A percentile compares a stretch with the other conserved stretches of the same genome.
Evolutionary conservation across 805 yeast species (phyloP).

Genomic region (Kodamaea hsintzibuensis): DNA sequence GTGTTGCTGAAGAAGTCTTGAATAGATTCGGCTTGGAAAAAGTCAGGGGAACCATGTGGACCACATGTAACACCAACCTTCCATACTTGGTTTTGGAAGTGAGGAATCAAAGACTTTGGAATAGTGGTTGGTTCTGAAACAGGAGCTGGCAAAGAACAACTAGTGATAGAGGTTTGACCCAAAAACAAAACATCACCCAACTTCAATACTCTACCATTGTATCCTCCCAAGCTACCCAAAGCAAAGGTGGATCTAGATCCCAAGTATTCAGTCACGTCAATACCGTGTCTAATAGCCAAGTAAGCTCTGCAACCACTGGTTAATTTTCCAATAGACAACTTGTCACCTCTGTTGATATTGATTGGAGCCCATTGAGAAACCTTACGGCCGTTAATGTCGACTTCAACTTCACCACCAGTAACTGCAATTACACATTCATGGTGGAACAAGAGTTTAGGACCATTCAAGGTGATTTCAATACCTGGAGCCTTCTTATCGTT

Average conservation of each 20-base stretch:
- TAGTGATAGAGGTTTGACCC: slow-evolving; percentile 70
- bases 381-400: slow-evolving; percentile 60
- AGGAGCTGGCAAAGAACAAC: slow-evolving; percentile 74
- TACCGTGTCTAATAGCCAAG: slow-evolving; percentile 87
- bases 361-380: slow-evolving; percentile 75
- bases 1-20: slow-evolving; percentile 69
- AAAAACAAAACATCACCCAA: slow-evolving; percentile 89
- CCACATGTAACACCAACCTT: slow-evolving; percentile 92
- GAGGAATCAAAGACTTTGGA: slow-evolving; percentile 59
- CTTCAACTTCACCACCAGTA: slow-evolving; percentile 80
- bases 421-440: slow-evolving; percentile 74
- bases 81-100: slow-evolving; percentile 60
- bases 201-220: slow-evolving; percentile 88
- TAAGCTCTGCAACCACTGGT: slow-evolving; percentile 85
- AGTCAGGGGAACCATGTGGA: slow-evolving; percentile 97
- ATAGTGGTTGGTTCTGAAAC: slow-evolving; percentile 59
- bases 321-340: slow-evolving; percentile 77
- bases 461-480: slow-evolving; percentile 82
- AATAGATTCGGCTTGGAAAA: slow-evolving; percentile 75
- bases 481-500: slow-evolving; percentile 83
- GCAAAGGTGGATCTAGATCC: slow-evolving; percentile 98
- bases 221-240: slow-evolving; percentile 89
- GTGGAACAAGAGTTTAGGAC: slow-evolving; percentile 87
- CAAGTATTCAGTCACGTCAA: slow-evolving; percentile 89
- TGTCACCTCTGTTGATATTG: slow-evolving; percentile 70